Percentiles rank a stretch among this genome's conserved stretches.
phyloP scores from a whole-genome alignment of 345 rosid species.

The Gossypium stocksii region DNA sequence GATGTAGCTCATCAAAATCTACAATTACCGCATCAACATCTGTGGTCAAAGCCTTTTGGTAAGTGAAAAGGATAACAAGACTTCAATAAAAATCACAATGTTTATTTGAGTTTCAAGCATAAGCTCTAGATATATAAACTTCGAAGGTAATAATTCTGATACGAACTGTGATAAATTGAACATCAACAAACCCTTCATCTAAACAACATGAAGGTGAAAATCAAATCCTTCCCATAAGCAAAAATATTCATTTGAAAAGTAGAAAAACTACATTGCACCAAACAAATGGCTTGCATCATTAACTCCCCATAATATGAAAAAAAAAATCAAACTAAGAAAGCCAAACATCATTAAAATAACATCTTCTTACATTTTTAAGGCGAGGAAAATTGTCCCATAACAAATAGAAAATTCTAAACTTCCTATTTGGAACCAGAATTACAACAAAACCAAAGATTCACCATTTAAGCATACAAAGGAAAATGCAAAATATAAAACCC shows the following conservation, averaged over 20 bases:
- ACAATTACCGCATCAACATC: neutral
- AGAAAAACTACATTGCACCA: neutral
- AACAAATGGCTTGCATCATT: neutral
- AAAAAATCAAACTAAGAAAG: neutral
- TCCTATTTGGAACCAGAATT: neutral
- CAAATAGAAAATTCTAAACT: neutral
- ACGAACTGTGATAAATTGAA: neutral
- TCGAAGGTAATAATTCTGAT: no score
- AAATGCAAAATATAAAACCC: neutral
- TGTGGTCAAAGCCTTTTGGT: no score
- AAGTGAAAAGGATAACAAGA: no score
- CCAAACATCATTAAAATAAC: neutral
- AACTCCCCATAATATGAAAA: neutral
- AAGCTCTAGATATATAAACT: no score
- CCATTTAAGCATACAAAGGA: neutral
- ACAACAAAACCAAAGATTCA: neutral
- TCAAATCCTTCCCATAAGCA: neutral
- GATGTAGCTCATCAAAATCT: constrained; percentile 6
- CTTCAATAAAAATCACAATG: no score
- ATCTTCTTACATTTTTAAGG: neutral
- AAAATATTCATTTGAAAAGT: neutral
- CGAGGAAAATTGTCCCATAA: neutral
- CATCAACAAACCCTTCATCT: neutral
- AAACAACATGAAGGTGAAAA: neutral
- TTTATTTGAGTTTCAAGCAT: no score